A percentile compares a stretch with the other conserved stretches of the same genome.
phyloP scores from a whole-genome alignment of 75 land plant species.

The Gnetum montanum region DNA sequence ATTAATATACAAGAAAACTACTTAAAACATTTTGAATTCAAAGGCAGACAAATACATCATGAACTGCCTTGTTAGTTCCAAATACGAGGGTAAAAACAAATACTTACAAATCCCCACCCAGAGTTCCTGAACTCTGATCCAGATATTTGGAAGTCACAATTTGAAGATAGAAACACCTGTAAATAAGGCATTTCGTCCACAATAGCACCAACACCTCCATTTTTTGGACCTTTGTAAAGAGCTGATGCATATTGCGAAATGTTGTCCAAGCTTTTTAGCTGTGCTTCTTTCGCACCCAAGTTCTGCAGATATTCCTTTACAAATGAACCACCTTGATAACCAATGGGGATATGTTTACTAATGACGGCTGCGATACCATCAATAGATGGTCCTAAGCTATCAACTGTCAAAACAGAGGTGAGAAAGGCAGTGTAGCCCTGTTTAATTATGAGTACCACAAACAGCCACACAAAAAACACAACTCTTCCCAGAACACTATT shows the following conservation, averaged over 20 bases:
- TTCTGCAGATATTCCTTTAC: constrained; percentile 61
- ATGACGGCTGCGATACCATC: constrained; percentile 60
- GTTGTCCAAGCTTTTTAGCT: constrained; percentile 28
- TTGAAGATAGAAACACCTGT: constrained; percentile 47
- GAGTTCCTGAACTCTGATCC: constrained; percentile 70
- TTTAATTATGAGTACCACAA: constrained; percentile 78
- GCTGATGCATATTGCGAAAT: constrained; percentile 38
- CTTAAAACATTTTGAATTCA: too few species aligned
- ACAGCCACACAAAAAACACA: constrained; percentile 78
- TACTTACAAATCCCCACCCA: constrained; percentile 93
- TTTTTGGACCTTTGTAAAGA: constrained; percentile 42
- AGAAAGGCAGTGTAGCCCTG: constrained; percentile 84
- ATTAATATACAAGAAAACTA: constrained; percentile 1
- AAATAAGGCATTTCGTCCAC: constrained; percentile 84
- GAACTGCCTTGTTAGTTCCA: too few species aligned
- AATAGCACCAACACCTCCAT: constrained; percentile 81
- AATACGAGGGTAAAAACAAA: too few species aligned
- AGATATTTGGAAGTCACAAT: constrained; percentile 45
- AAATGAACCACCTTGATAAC: constrained; percentile 78
- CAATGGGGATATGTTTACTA: constrained; percentile 49
- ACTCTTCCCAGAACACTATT: constrained; percentile 55
- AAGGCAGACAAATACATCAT: too few species aligned
- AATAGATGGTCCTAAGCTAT: constrained; percentile 51
- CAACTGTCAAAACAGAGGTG: constrained; percentile 73
- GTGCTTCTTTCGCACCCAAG: constrained; percentile 44